phyloP scores from a whole-genome alignment of 2,329 filamentous ascomycete species.

The Arthrinium phaeospermum region DNA sequence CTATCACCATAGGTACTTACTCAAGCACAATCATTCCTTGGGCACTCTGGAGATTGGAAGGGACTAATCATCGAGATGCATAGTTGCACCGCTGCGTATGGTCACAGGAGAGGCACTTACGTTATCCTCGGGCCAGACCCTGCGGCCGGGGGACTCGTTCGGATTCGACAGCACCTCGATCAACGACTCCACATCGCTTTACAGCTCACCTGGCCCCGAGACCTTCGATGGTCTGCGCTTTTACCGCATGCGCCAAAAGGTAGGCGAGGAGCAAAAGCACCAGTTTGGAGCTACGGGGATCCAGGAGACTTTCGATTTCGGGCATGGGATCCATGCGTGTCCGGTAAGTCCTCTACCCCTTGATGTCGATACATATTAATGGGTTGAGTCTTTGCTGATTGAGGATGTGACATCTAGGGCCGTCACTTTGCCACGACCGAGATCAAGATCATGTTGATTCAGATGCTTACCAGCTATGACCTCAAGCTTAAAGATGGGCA shows the following conservation, averaged over 20 bases:
- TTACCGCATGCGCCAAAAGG: constrained; percentile 9
- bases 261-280: not conserved
- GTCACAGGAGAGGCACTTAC: not conserved
- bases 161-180: constrained; percentile 1
- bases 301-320: constrained; percentile 3
- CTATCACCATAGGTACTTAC: not conserved
- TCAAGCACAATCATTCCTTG: too few species aligned
- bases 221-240: constrained; percentile 1
- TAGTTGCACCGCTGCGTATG: constrained; percentile 3
- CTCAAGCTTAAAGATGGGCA: not conserved
- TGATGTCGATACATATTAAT: not conserved
- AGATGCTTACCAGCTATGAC: not conserved
- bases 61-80: not conserved
- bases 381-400: too few species aligned
- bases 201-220: not conserved
- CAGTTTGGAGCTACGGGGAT: constrained; percentile 1
- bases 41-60: not conserved
- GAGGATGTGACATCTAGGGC: not conserved
- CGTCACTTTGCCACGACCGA: not conserved
- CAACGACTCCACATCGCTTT: not conserved
- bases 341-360: not conserved
- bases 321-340: constrained; percentile 3
- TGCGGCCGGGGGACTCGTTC: not conserved
- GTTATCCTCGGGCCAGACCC: not conserved
- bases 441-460: constrained; percentile 6